Conservation (phyloP, 2,329 filamentous ascomycete species). For the Lecanicillium sp. region DNA sequence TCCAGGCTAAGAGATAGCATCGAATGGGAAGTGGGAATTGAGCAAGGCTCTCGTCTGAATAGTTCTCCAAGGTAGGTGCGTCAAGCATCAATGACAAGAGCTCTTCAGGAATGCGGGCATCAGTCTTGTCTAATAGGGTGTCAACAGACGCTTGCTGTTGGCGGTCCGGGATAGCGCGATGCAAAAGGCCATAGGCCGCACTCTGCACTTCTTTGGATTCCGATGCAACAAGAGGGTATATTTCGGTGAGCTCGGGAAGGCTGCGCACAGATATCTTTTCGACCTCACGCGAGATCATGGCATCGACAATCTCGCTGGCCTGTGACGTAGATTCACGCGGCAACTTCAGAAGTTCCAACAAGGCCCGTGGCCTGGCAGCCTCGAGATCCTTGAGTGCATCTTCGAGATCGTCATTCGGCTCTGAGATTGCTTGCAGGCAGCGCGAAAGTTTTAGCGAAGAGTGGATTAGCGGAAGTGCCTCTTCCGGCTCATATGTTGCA, state of each 20-base stretch:
- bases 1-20: conserved; percentile 82
- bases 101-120: conserved; percentile 71
- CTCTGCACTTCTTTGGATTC: conserved; percentile 69
- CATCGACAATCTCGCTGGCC: conserved; percentile 67
- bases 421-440: conserved; percentile 53
- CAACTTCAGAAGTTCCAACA: conserved; percentile 57
- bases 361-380: conserved; percentile 43
- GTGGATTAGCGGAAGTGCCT: conserved; percentile 55
- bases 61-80: conserved; percentile 60
- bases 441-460: conserved; percentile 65
- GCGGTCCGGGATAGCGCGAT: conserved; percentile 65
- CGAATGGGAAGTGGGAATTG: conserved; percentile 63
- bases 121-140: conserved; percentile 60
- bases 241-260: conserved; percentile 54
- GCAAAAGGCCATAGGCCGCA: conserved; percentile 71
- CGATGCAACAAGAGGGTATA: conserved; percentile 70
- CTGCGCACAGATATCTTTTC: conserved; percentile 53
- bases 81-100: conserved; percentile 77
- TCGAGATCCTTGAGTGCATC: conserved; percentile 61
- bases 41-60: conserved; percentile 57
- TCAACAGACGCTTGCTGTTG: conserved; percentile 82
- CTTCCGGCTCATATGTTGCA: conserved; percentile 31
- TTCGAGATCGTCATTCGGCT: conserved; percentile 77
- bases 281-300: conserved; percentile 62
- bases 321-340: conserved; percentile 41